phyloP scores from a whole-genome alignment of 306 rosid species.

The Trichosanthes truncata region DNA sequence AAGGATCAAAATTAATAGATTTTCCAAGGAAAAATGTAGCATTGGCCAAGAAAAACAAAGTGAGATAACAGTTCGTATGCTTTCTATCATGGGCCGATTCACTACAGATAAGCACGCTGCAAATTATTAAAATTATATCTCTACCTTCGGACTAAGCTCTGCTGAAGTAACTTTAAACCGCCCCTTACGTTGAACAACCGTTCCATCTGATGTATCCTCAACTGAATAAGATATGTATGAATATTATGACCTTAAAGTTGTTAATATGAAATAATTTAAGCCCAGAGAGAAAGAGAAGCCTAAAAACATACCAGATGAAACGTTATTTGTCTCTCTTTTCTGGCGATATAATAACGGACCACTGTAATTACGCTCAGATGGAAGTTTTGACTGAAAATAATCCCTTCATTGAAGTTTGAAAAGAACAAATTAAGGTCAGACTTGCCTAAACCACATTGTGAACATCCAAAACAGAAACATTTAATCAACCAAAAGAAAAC shows the following conservation, averaged over 20 bases:
- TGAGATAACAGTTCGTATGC: background rate
- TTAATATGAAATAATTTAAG: background rate
- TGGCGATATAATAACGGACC: conserved; percentile 53
- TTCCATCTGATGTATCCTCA: conserved; percentile 87
- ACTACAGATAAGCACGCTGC: background rate
- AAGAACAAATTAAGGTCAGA: background rate
- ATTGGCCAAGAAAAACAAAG: background rate
- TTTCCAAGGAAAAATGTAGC: background rate
- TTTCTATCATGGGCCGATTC: background rate
- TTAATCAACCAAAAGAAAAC: background rate
- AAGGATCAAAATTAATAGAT: background rate
- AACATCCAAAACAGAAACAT: background rate
- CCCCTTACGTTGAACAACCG: conserved; percentile 71
- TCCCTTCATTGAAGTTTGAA: conserved; percentile 51
- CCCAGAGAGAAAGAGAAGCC: conserved; percentile 12
- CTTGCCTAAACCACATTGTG: background rate
- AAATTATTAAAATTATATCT: background rate
- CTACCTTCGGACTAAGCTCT: conserved; percentile 70
- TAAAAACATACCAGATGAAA: conserved; percentile 46
- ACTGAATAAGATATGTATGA: conserved; percentile 21
- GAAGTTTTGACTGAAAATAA: conserved; percentile 45
- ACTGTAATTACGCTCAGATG: conserved; percentile 61
- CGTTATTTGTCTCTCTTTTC: conserved; percentile 47
- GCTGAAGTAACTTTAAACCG: conserved; percentile 88
- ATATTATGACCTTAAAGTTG: background rate